phyloP scores from a whole-genome alignment of 2,329 filamentous ascomycete species.

The Byssoonygena ceratinophila region DNA sequence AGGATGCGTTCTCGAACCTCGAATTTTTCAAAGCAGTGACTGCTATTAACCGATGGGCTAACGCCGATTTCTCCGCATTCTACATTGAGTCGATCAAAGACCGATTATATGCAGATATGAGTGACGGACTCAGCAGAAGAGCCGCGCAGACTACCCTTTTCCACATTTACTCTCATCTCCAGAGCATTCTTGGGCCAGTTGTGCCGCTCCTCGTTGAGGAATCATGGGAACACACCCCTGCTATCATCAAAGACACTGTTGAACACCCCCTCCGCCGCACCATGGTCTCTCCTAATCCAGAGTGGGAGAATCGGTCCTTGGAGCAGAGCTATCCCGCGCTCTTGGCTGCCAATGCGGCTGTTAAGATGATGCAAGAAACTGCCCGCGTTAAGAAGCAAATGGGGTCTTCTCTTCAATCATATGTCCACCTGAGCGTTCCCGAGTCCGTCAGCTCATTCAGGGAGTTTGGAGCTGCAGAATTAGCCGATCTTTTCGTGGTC shows the following conservation, averaged over 20 bases:
- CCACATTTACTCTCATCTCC: constrained; percentile 58
- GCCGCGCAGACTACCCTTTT: constrained; percentile 48
- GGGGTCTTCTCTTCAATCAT: constrained; percentile 70
- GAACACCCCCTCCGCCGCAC: constrained; percentile 38
- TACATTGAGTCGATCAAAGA: constrained; percentile 93
- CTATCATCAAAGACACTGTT: constrained; percentile 47
- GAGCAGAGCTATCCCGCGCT: constrained; percentile 35
- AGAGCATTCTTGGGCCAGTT: constrained; percentile 70
- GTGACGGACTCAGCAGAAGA: constrained; percentile 50
- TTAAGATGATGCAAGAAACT: constrained; percentile 65
- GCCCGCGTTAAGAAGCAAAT: constrained; percentile 61
- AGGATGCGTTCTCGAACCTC: constrained; percentile 55
- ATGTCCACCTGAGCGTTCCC: constrained; percentile 42
- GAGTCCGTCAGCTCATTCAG: constrained; percentile 20
- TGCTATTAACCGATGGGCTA: constrained; percentile 68
- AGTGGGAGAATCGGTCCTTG: constrained; percentile 41
- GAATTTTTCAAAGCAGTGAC: constrained; percentile 74
- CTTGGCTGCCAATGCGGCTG: constrained; percentile 47
- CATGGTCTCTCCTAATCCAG: constrained; percentile 22
- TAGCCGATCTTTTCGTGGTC: constrained; percentile 58
- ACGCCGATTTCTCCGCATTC: constrained; percentile 75
- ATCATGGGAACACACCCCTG: constrained; percentile 67
- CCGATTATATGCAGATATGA: constrained; percentile 71
- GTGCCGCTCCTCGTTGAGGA: constrained; percentile 73
- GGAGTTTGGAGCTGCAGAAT: constrained; percentile 36